Conservation (phyloP, 805 yeast species). For the Teunomyces tritomae region DNA sequence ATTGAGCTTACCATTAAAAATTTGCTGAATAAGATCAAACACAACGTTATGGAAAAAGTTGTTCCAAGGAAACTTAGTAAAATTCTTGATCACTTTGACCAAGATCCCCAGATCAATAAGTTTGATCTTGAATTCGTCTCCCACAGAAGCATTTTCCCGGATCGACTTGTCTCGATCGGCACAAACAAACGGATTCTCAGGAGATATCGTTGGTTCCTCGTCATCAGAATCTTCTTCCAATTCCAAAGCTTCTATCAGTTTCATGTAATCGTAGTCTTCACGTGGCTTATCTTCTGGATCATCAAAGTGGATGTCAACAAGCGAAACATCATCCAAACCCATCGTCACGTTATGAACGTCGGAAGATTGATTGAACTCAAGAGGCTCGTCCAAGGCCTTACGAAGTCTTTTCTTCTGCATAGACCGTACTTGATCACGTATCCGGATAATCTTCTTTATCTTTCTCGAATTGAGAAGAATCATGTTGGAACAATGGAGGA, state of each 20-base stretch:
- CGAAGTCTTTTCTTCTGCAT: conserved; percentile 43
- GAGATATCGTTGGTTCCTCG: conserved; percentile 43
- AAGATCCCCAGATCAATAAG: conserved; percentile 73
- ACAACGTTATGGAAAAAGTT: conserved; percentile 96
- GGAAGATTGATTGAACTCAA: conserved; percentile 10
- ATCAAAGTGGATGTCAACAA: conserved; percentile 31
- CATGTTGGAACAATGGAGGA: conserved; percentile 97
- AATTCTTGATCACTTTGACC: conserved; percentile 64
- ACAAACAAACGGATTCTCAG: conserved; percentile 44
- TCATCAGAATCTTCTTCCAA: conserved; percentile 40
- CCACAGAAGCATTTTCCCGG: conserved; percentile 66
- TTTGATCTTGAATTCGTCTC: conserved; percentile 83
- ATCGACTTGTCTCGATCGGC: conserved; percentile 29
- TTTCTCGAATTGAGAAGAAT: conserved; percentile 75
- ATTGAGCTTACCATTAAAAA: conserved; percentile 87
- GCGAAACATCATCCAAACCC: conserved; percentile 36
- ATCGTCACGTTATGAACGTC: conserved; percentile 31
- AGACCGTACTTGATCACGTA: conserved; percentile 64
- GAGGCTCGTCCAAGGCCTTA: conserved; percentile 32
- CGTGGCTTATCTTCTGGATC: conserved; percentile 19
- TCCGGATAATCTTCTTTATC: conserved; percentile 64
- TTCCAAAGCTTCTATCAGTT: conserved; percentile 23
- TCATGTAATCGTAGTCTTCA: conserved; percentile 16
- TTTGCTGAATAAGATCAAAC: conserved; percentile 93
- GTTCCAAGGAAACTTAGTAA: conserved; percentile 91